Conservation (phyloP, 352 stramenopile genomes). For the Globisporangium irregulare region DNA sequence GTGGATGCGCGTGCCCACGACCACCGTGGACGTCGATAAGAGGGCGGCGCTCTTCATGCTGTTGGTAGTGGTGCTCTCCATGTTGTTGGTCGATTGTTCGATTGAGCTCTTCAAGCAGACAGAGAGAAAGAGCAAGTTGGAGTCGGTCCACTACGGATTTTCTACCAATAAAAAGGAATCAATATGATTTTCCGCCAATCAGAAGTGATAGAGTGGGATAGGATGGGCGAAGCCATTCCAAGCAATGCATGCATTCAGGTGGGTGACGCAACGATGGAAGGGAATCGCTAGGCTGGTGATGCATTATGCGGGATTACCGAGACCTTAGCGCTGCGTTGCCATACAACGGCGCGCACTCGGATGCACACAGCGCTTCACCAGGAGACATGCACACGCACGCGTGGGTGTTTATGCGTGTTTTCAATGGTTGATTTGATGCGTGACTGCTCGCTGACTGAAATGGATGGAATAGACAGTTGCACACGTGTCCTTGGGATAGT, state of each 20-base stretch:
- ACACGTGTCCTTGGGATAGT: not conserved
- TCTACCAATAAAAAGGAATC: not conserved
- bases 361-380: not conserved
- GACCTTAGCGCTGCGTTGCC: not conserved
- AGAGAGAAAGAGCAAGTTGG: not conserved
- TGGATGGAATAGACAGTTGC: not conserved
- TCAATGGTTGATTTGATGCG: not conserved
- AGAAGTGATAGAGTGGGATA: not conserved
- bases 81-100: not conserved
- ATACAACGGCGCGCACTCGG: not conserved
- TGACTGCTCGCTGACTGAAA: not conserved
- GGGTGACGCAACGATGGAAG: not conserved
- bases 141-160: not conserved
- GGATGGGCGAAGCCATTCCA: not conserved
- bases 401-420: not conserved
- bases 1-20: conserved; percentile 64
- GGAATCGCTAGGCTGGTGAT: not conserved
- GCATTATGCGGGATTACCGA: too few species aligned
- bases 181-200: not conserved
- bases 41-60: not conserved
- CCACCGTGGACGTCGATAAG: conserved; percentile 12
- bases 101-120: conserved; percentile 3
- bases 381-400: not conserved
- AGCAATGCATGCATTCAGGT: not conserved
- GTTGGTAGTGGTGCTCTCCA: not conserved